Evolutionary conservation across 2,329 filamentous ascomycete genomes (phyloP).

Genomic region (Fusarium phyllophilum): DNA sequence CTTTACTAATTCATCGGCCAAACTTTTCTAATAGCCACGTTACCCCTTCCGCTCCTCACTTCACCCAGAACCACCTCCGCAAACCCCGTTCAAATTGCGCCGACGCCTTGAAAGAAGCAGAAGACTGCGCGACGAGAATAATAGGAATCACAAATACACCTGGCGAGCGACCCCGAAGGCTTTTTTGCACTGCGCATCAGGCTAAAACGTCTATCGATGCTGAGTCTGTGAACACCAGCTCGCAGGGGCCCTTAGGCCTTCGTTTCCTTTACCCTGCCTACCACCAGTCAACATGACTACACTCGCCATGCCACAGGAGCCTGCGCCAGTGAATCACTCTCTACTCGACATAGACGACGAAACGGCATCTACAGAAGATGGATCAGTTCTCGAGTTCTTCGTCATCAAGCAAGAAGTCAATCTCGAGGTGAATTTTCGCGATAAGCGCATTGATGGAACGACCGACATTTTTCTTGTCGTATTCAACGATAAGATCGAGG

Average conservation of each 20-base stretch:
- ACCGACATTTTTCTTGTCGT: slow-evolving; percentile 83
- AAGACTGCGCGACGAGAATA: slow-evolving; percentile 21
- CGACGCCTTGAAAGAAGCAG: slow-evolving; percentile 11
- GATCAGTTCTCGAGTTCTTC: slow-evolving; percentile 54
- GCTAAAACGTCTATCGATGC: slow-evolving; percentile 35
- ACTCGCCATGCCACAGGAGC: slow-evolving; percentile 34
- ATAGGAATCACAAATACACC: slow-evolving; percentile 3
- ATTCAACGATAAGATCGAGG: slow-evolving; percentile 66
- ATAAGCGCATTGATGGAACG: slow-evolving; percentile 77
- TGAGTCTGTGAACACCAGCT: slow-evolving; percentile 32
- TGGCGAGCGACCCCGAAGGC: slow-evolving; percentile 1
- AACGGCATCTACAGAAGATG: slow-evolving; percentile 49
- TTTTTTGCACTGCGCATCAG: not conserved
- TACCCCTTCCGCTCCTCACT: not conserved
- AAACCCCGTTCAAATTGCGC: slow-evolving; percentile 30
- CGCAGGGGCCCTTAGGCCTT: slow-evolving; percentile 42
- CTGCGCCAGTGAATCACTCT: slow-evolving; percentile 39
- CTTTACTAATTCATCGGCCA: not conserved
- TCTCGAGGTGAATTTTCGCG: slow-evolving; percentile 87
- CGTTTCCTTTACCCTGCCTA: slow-evolving; percentile 35
- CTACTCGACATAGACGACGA: slow-evolving; percentile 48
- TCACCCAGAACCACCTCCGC: slow-evolving; percentile 11
- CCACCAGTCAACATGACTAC: slow-evolving; percentile 29
- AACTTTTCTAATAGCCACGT: not conserved
- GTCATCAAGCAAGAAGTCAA: slow-evolving; percentile 88